phyloP scores from a whole-genome alignment of 305 asterid genomes.

The Ilex paraguariensis region DNA sequence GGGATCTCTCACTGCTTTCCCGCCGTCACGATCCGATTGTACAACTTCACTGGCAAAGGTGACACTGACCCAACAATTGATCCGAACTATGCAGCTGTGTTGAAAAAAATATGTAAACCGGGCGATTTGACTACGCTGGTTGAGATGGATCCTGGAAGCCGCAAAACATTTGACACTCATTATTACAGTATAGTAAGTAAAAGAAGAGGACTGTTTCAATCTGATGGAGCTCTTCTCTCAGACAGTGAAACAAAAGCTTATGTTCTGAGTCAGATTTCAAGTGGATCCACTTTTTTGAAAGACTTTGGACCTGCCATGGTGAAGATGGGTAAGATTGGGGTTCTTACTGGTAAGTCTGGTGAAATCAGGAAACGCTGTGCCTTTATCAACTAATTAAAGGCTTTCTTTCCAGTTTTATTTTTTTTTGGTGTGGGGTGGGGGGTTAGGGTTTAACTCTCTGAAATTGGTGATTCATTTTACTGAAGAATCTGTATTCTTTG shows the following conservation, averaged over 20 bases:
- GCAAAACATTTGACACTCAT: conserved; percentile 24
- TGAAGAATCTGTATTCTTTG: no score
- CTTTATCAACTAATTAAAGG: no score
- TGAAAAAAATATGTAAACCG: no score
- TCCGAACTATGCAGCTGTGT: conserved; percentile 14
- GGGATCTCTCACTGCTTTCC: conserved; percentile 28
- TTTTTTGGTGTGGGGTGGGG: no score
- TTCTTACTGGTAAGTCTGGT: conserved; percentile 43
- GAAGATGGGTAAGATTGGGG: conserved; percentile 56
- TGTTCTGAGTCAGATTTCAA: conserved; percentile 6
- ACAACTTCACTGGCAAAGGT: conserved; percentile 43
- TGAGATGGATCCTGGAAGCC: conserved; percentile 57
- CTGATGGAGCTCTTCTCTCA: conserved; percentile 48
- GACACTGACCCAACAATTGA: conserved; percentile 46
- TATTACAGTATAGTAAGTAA: conserved; percentile 27
- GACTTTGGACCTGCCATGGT: conserved; percentile 7
- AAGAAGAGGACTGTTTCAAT: conserved; percentile 40
- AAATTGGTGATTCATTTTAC: no score
- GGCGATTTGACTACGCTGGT: conserved; percentile 29
- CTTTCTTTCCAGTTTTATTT: no score
- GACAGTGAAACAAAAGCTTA: conserved; percentile 29
- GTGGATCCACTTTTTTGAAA: no score
- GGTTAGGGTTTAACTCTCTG: no score
- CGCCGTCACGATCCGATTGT: conserved; percentile 22
- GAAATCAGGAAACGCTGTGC: conserved; percentile 44